phyloP scores from a whole-genome alignment of 495 filamentous ascomycete genomes.

The Articulospora tetracladia region DNA sequence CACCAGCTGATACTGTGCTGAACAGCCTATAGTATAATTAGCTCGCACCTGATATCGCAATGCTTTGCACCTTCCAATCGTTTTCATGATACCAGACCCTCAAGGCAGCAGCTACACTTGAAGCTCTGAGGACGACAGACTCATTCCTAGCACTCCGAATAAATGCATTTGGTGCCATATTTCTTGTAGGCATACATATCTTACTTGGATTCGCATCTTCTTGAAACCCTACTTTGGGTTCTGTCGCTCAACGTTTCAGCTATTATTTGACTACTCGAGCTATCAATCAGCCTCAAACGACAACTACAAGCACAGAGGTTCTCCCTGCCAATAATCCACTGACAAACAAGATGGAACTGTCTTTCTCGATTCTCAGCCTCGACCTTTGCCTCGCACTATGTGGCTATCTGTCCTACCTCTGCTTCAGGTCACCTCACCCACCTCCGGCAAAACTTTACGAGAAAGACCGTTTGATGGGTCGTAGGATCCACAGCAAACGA shows the following conservation, averaged over 20 bases:
- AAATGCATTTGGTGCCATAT: too few species aligned
- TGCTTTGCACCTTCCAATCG: neutral
- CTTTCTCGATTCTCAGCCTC: neutral
- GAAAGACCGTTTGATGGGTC: neutral
- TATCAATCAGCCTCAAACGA: too few species aligned
- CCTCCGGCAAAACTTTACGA: neutral
- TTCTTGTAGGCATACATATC: too few species aligned
- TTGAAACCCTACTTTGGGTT: too few species aligned
- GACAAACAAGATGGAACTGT: neutral
- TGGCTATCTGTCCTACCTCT: slow-evolving; percentile 13
- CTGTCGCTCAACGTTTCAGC: too few species aligned
- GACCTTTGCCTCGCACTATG: slow-evolving; percentile 34
- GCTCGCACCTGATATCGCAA: neutral
- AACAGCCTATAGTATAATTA: neutral
- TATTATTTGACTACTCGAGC: neutral
- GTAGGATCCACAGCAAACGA: neutral
- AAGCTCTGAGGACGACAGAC: too few species aligned
- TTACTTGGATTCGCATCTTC: too few species aligned
- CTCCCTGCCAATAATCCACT: too few species aligned
- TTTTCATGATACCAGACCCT: neutral
- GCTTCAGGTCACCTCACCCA: slow-evolving; percentile 1
- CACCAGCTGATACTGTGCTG: too few species aligned
- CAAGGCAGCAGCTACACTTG: too few species aligned
- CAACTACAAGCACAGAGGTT: too few species aligned
- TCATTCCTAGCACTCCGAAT: too few species aligned